Percentiles rank a stretch among this genome's conserved stretches.
Conservation (phyloP, 441 rosid species). For the Adansonia gregorii region DNA sequence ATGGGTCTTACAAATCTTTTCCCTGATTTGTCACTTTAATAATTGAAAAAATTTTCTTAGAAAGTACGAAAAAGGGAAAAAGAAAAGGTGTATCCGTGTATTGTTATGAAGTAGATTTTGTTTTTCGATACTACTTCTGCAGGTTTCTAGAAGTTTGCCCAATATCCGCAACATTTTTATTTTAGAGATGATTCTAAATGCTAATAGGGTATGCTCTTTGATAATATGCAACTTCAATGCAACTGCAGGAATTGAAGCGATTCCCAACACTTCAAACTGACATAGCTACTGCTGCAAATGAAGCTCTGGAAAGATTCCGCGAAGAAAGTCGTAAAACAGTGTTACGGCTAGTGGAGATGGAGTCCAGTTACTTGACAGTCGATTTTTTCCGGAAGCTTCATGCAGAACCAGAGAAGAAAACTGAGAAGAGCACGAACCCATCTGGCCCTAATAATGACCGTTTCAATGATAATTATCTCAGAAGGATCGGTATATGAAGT, state of each 20-base stretch:
- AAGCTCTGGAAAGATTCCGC: constrained; percentile 89
- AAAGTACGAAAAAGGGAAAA: not conserved
- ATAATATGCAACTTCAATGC: constrained; percentile 21
- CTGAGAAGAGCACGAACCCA: constrained; percentile 58
- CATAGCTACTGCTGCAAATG: constrained; percentile 93
- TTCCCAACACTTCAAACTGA: constrained; percentile 89
- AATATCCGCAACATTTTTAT: not conserved
- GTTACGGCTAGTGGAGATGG: constrained; percentile 93
- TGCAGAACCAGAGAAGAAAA: constrained; percentile 67
- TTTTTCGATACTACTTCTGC: not conserved
- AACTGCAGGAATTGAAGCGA: constrained; percentile 84
- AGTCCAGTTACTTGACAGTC: constrained; percentile 92
- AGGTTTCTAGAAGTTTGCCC: not conserved
- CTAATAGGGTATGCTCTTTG: not conserved
- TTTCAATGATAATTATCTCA: constrained; percentile 78
- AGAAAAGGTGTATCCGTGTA: not conserved
- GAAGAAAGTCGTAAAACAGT: constrained; percentile 94
- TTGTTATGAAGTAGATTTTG: not conserved
- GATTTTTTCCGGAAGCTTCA: constrained; percentile 96
- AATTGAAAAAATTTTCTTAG: not conserved
- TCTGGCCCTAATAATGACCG: constrained; percentile 64
- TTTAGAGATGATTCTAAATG: constrained; percentile 14
- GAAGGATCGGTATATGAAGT: constrained; percentile 67
- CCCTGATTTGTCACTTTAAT: not conserved
- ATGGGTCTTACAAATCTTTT: not conserved